Evolutionary conservation across 768 basidiomycete genomes (phyloP).

Genomic region (Pulveroboletus sp.): DNA sequence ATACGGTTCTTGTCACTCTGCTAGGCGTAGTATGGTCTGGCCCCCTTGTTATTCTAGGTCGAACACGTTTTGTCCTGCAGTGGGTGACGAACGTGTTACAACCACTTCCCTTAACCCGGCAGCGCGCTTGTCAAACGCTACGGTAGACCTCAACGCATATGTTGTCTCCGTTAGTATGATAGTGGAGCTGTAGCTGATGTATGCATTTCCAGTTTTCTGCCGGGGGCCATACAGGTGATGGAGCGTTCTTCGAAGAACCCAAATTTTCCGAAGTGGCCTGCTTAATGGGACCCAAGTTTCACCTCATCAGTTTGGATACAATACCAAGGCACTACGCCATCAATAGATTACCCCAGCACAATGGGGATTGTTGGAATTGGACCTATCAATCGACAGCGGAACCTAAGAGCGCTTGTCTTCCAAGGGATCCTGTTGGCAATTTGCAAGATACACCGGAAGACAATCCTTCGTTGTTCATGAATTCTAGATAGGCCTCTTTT

Average conservation of each 20-base stretch:
- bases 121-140: slow-evolving; percentile 30
- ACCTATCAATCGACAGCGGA: slow-evolving; percentile 26
- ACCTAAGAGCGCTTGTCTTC: not conserved
- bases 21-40: slow-evolving; percentile 39
- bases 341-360: slow-evolving; percentile 44
- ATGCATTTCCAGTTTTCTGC: slow-evolving; percentile 6
- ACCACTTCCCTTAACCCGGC: slow-evolving; percentile 1
- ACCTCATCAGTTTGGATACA: slow-evolving; percentile 36
- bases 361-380: slow-evolving; percentile 69
- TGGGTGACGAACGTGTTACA: slow-evolving; percentile 47
- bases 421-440: slow-evolving; percentile 67
- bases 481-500: slow-evolving; percentile 56
- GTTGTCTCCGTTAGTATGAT: not conserved
- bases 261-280: slow-evolving; percentile 65
- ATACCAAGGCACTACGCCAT: slow-evolving; percentile 18
- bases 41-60: slow-evolving; percentile 25
- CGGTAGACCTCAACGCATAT: slow-evolving; percentile 51
- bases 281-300: slow-evolving; percentile 55
- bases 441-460: not conserved
- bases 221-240: slow-evolving; percentile 23
- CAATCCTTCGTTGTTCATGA: not conserved
- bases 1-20: slow-evolving; percentile 38
- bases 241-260: slow-evolving; percentile 48
- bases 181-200: slow-evolving; percentile 3
- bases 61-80: slow-evolving; percentile 31